These are phyloP conservation scores for Ganoderma multipileum DNA, from an alignment of 1,284 basidiomycete species.

Conservation along the genomic window DNA sequence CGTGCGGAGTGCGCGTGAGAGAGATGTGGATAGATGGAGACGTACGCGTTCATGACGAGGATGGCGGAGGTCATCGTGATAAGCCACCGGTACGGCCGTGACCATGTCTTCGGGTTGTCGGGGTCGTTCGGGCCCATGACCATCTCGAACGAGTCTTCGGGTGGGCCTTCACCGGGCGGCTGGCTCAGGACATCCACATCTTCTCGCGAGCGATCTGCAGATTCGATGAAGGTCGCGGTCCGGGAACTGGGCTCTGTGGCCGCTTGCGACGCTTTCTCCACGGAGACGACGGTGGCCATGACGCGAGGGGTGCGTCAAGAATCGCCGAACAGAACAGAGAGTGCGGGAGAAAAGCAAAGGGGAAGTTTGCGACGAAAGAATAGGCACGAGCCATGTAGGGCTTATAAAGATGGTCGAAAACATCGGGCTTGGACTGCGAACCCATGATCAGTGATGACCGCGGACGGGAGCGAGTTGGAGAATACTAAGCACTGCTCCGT, in stretches of 20 bases:
- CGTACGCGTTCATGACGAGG: slow-evolving; percentile 73
- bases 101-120: slow-evolving; percentile 67
- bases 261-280: not conserved
- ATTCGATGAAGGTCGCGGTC: slow-evolving; percentile 7
- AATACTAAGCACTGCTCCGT: not conserved
- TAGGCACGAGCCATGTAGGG: not conserved
- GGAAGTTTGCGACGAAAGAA: not conserved
- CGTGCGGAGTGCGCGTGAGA: not conserved
- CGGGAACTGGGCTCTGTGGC: not conserved
- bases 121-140: slow-evolving; percentile 46
- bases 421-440: not conserved
- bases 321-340: not conserved
- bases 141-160: slow-evolving; percentile 47
- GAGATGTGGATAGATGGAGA: slow-evolving; percentile 12
- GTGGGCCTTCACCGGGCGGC: slow-evolving; percentile 37
- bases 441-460: not conserved
- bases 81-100: slow-evolving; percentile 62
- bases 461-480: not conserved
- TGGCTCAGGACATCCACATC: slow-evolving; percentile 33
- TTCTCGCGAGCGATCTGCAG: slow-evolving; percentile 25
- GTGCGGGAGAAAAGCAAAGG: not conserved
- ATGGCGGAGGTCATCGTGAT: slow-evolving; percentile 66
- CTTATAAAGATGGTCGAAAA: not conserved
- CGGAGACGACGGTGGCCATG: not conserved
- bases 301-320: not conserved